phyloP scores from a whole-genome alignment of 805 yeast species.

The Pichia sporocuriosa region DNA sequence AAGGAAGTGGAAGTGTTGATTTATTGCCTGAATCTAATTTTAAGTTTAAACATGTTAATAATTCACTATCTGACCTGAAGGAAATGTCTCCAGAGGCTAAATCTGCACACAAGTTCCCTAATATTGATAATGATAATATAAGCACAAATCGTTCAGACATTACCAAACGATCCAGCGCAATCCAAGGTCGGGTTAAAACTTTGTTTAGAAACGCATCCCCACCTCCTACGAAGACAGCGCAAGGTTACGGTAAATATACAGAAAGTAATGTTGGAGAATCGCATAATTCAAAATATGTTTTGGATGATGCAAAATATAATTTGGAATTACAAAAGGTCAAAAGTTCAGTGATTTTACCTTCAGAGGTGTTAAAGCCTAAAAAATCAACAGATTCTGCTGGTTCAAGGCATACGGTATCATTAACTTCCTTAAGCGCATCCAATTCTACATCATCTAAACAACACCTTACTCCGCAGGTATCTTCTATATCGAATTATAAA shows the following conservation, averaged over 20 bases:
- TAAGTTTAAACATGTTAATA: background rate
- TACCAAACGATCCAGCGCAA: slow-evolving; percentile 30
- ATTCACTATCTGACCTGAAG: slow-evolving; percentile 10
- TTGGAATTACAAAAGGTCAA: no score
- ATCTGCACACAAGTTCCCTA: slow-evolving; percentile 1
- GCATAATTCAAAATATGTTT: background rate
- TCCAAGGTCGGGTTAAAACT: slow-evolving; percentile 50
- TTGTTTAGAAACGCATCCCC: slow-evolving; percentile 39
- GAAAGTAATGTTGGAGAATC: slow-evolving; percentile 23
- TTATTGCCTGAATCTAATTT: slow-evolving; percentile 17
- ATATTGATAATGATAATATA: background rate
- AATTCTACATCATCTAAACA: no score
- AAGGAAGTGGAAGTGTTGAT: slow-evolving; percentile 18
- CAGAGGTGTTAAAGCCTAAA: background rate
- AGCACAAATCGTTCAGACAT: slow-evolving; percentile 11
- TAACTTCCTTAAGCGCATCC: background rate
- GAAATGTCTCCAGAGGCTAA: slow-evolving; percentile 17
- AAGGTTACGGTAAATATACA: slow-evolving; percentile 77
- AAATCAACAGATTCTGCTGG: background rate
- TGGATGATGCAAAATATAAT: no score
- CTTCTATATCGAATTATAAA: no score
- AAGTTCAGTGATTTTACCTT: no score
- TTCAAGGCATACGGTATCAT: background rate
- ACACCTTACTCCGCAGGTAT: no score
- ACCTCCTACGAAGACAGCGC: slow-evolving; percentile 54